Base-by-base conservation (phyloP, 2,329 filamentous ascomycete genomes). In the Septoria linicola region DNA sequence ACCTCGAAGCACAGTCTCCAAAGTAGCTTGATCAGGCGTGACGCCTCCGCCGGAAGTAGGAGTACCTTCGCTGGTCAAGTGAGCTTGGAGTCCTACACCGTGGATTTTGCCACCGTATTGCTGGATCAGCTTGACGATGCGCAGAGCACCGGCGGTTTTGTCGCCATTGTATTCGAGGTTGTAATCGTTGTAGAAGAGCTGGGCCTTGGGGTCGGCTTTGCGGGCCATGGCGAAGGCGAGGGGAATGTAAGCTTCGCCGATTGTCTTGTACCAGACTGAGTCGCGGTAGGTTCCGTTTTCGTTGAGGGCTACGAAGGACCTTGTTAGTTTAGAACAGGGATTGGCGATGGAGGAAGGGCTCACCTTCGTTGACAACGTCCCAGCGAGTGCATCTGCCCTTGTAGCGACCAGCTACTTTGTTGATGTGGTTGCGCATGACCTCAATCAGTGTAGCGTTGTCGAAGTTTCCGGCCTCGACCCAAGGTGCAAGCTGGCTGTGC, bases 21-120 rank as follows among this genome's bases (percentile, higher is more conserved):
- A 72, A 37, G 60, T 55, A 1, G 59, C 61, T 2, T 63, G 61
- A 17, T 16, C 35, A 0, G 55, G 55, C 1, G 53, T 53, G 1
- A 17, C 32, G 4, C 52, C 55, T 13, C 32, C 49, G 8, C 45
- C 39, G 20, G 34, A 27, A 13, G 45, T 25, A n/a, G 27, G 21
- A 8, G 66, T 67, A 8, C 69, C 67, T 35, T 73, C 74, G 10
- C 71, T 68, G 44, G 69, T 70, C 39, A 82, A 70, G 63, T 83
- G 81, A 16, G 72, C 72, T 64, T 83, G 80, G 3, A 78, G 71
- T 40, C 80, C 80, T 43, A 70, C 59, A 20, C 69, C 69, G 30
- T 71, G 64, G 30, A 70, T 68, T 37, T 67, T 64, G 25, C 61
- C 63, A 8, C 57, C 59, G 43, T 65, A 61, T 10, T 50, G 39